Conservation (phyloP, 2,329 filamentous ascomycete species). For the Amauroascus niger region DNA sequence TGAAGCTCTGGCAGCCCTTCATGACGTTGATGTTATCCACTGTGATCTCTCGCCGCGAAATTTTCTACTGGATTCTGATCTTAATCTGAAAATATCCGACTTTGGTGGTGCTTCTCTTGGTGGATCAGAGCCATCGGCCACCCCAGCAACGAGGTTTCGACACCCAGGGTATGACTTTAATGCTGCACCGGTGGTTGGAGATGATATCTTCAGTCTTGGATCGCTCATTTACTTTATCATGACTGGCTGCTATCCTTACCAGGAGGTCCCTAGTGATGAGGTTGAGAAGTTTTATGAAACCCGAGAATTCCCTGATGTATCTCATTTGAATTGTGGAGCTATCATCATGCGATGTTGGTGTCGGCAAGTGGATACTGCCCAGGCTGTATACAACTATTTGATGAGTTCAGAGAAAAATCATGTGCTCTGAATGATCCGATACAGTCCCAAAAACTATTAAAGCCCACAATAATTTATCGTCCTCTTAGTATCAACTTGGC, state of each 20-base stretch:
- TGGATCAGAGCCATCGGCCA: conserved; percentile 18
- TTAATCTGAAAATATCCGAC: conserved; percentile 20
- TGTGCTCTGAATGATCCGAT: conserved; percentile 1
- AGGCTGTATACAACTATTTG: background rate
- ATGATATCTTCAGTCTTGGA: conserved; percentile 20
- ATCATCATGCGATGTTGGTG: background rate
- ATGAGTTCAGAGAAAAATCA: background rate
- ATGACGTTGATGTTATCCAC: conserved; percentile 17
- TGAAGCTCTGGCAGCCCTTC: conserved; percentile 19
- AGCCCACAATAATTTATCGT: too few relatives aligned
- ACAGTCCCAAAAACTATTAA: too few relatives aligned
- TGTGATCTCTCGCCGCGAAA: conserved; percentile 21
- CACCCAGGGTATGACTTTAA: conserved; percentile 18
- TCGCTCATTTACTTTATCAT: conserved; percentile 21
- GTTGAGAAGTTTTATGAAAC: conserved; percentile 15
- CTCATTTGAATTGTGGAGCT: conserved; percentile 5
- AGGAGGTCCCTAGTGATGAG: conserved; percentile 18
- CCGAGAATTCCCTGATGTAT: conserved; percentile 18
- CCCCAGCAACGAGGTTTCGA: conserved; percentile 14
- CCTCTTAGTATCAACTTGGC: too few relatives aligned
- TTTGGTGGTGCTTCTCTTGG: conserved; percentile 20
- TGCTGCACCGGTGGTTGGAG: conserved; percentile 17
- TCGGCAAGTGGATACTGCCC: background rate
- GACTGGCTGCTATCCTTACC: conserved; percentile 17
- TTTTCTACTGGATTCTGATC: conserved; percentile 19